These are phyloP conservation scores for Selaginella tamariscina DNA, from an alignment of 75 land plant genomes.

Conservation along the genomic window DNA sequence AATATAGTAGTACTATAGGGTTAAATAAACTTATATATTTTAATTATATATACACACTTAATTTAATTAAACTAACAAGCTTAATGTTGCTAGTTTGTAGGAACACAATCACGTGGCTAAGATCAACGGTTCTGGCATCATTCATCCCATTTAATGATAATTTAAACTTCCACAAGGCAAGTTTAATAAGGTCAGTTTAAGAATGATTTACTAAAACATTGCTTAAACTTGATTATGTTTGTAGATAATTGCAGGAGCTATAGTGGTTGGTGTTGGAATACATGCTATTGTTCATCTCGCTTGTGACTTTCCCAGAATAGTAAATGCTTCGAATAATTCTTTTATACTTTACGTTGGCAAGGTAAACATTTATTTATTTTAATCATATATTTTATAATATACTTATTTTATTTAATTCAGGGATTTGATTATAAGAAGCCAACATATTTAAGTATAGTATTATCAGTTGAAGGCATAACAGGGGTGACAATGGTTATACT, in stretches of 20 bases:
- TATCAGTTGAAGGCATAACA: conserved; percentile 36
- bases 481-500: conserved; percentile 56
- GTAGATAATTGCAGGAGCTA: conserved; percentile 42
- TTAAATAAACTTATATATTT: no score
- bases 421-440: conserved; percentile 43
- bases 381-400: no score
- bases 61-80: conserved; percentile 56
- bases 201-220: no score
- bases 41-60: no score
- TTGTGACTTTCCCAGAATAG: conserved; percentile 50
- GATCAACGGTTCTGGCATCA: conserved; percentile 37
- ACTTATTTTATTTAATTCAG: no score
- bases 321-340: conserved; percentile 21
- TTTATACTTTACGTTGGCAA: conserved; percentile 36
- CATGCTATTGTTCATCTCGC: conserved; percentile 39
- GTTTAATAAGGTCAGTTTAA: no score
- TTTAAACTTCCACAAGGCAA: conserved; percentile 63
- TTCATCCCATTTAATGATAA: conserved; percentile 76
- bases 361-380: no score
- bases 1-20: no score
- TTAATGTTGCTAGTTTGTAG: conserved; percentile 71
- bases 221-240: neutral
- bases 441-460: conserved; percentile 29
- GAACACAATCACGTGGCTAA: conserved; percentile 53
- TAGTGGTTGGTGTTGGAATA: conserved; percentile 30